These are phyloP conservation scores for Yamadazyma membranifaciens DNA, from an alignment of 1,139 yeast species.

Conservation along the genomic window DNA sequence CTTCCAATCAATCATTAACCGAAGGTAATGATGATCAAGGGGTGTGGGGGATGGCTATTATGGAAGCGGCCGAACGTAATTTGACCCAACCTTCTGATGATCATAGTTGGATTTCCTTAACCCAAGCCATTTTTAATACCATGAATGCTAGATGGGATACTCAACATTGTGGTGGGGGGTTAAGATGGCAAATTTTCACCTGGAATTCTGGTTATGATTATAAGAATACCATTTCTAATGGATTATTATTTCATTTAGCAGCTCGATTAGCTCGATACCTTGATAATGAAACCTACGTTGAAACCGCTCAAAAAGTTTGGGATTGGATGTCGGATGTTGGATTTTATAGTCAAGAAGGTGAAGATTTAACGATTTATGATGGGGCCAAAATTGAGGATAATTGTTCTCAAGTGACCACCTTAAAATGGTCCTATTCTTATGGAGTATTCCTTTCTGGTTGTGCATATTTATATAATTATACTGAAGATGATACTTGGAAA, in stretches of 20 bases:
- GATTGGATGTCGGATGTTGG: conserved; percentile 62
- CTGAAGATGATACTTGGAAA: conserved; percentile 59
- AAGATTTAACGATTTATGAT: conserved; percentile 55
- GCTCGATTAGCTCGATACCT: conserved; percentile 78
- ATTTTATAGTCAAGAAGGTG: conserved; percentile 40
- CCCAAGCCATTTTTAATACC: conserved; percentile 75
- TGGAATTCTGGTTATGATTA: conserved; percentile 77
- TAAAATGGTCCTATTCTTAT: conserved; percentile 77
- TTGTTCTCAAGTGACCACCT: conserved; percentile 53
- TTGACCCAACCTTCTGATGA: conserved; percentile 46
- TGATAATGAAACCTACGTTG: conserved; percentile 57
- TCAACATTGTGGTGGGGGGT: conserved; percentile 65
- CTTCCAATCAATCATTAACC: conserved; percentile 57
- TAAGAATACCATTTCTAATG: conserved; percentile 78
- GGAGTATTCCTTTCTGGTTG: conserved; percentile 73
- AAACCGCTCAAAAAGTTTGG: conserved; percentile 66
- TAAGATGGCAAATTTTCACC: conserved; percentile 82
- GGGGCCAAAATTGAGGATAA: conserved; percentile 63
- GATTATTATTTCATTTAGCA: conserved; percentile 72
- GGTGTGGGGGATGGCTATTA: conserved; percentile 62
- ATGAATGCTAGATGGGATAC: conserved; percentile 77
- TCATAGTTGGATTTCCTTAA: conserved; percentile 66
- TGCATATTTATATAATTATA: conserved; percentile 68
- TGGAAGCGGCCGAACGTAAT: conserved; percentile 63
- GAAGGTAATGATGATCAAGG: conserved; percentile 77